Conservation (phyloP, 208 protist species). For the Strigomonas galati region DNA sequence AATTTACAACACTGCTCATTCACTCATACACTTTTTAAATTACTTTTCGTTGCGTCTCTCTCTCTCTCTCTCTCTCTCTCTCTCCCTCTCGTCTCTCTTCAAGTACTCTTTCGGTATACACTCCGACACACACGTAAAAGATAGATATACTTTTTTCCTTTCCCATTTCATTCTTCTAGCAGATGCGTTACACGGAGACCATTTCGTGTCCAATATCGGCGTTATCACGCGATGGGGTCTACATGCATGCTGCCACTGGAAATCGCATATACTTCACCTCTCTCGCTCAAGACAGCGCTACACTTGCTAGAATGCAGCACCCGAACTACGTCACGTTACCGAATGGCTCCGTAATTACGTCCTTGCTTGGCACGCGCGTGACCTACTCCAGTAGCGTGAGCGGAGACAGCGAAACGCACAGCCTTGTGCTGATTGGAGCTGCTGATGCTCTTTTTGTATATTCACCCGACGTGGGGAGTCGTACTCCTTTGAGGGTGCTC, state of each 20-base stretch:
- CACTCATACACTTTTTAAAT: no score
- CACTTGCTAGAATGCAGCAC: neutral
- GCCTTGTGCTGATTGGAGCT: neutral
- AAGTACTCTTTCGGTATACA: no score
- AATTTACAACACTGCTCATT: no score
- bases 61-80: no score
- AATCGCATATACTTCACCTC: neutral
- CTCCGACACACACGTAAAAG: no score
- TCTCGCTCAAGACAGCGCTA: no score
- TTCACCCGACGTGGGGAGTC: neutral
- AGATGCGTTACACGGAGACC: neutral
- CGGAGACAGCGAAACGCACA: neutral
- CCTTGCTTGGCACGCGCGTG: neutral
- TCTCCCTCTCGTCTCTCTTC: no score
- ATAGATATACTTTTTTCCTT: no score
- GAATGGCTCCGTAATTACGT: neutral
- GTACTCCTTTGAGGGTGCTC: neutral
- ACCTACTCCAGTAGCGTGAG: no score
- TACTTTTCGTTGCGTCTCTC: no score
- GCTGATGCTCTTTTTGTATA: neutral
- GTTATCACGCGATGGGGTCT: neutral
- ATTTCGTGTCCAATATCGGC: neutral
- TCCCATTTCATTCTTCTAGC: neutral
- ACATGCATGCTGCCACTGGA: neutral
- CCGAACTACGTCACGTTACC: neutral